Conservation (phyloP, 768 basidiomycete species). For the Lactarius vividus region DNA sequence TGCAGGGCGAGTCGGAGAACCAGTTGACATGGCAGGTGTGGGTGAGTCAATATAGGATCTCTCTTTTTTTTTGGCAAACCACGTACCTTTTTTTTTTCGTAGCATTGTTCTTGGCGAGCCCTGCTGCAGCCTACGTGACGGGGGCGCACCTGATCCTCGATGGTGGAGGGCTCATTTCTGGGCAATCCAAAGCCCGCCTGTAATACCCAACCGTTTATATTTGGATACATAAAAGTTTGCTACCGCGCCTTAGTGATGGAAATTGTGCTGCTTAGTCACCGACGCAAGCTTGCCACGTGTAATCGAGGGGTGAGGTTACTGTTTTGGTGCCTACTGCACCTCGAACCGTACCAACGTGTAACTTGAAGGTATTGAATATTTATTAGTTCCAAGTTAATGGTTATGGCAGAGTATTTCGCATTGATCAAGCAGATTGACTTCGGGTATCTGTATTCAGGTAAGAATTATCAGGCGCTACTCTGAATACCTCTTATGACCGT, state of each 20-base stretch:
- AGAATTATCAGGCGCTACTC: background rate
- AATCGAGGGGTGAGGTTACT: background rate
- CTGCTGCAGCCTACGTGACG: slow-evolving; percentile 71
- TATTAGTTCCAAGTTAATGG: background rate
- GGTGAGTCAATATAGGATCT: slow-evolving; percentile 31
- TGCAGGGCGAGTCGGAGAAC: slow-evolving; percentile 60
- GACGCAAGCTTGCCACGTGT: background rate
- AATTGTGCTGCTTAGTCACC: background rate
- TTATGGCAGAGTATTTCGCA: slow-evolving; percentile 5
- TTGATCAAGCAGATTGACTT: slow-evolving; percentile 19
- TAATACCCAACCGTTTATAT: background rate
- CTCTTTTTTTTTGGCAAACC: no score
- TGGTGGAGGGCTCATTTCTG: slow-evolving; percentile 38
- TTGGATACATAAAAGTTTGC: no score
- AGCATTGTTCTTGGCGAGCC: slow-evolving; percentile 47
- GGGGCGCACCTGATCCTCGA: slow-evolving; percentile 71
- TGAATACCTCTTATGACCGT: background rate
- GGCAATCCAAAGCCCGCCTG: slow-evolving; percentile 4
- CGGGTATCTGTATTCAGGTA: slow-evolving; percentile 23
- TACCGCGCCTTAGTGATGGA: background rate
- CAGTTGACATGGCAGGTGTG: slow-evolving; percentile 70
- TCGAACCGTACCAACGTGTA: background rate
- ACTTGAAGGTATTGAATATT: background rate
- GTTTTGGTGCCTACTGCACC: background rate
- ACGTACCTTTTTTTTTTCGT: background rate